Evolutionary conservation across 2,329 filamentous ascomycete genomes (phyloP).

Genomic region (Ramularia endophylla): DNA sequence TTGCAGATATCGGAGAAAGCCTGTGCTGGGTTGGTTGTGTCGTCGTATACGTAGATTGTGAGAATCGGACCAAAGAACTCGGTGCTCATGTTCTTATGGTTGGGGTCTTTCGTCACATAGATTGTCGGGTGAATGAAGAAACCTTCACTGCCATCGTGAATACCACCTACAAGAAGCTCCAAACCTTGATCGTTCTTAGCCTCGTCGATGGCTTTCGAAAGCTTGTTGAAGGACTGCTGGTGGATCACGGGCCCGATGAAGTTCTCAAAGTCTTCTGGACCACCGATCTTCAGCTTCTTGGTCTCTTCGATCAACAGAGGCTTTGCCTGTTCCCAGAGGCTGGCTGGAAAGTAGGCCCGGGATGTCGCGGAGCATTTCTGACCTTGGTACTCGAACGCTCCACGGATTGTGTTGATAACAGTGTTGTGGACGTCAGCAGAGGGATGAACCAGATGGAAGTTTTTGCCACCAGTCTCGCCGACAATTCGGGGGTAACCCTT

Average conservation of each 20-base stretch:
- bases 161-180: conserved; percentile 67
- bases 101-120: conserved; percentile 67
- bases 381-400: conserved; percentile 85
- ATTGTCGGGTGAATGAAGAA: conserved; percentile 82
- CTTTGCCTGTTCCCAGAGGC: conserved; percentile 67
- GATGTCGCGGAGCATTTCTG: conserved; percentile 89
- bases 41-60: conserved; percentile 70
- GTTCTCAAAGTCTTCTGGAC: conserved; percentile 64
- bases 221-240: conserved; percentile 72
- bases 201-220: conserved; percentile 68
- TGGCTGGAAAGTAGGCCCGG: conserved; percentile 70
- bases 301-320: conserved; percentile 62
- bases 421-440: conserved; percentile 74
- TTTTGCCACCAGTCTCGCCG: conserved; percentile 88
- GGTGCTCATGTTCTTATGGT: conserved; percentile 66
- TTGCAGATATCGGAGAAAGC: conserved; percentile 57
- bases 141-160: conserved; percentile 69
- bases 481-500: conserved; percentile 81
- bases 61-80: conserved; percentile 82
- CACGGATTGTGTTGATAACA: conserved; percentile 73
- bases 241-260: conserved; percentile 89
- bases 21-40: conserved; percentile 40
- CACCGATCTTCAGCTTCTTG: conserved; percentile 63
- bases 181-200: conserved; percentile 71
- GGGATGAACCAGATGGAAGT: conserved; percentile 78